Evolutionary conservation across 2,329 filamentous ascomycete genomes (phyloP).

Genomic region (Coccinonectria pachysandricola): DNA sequence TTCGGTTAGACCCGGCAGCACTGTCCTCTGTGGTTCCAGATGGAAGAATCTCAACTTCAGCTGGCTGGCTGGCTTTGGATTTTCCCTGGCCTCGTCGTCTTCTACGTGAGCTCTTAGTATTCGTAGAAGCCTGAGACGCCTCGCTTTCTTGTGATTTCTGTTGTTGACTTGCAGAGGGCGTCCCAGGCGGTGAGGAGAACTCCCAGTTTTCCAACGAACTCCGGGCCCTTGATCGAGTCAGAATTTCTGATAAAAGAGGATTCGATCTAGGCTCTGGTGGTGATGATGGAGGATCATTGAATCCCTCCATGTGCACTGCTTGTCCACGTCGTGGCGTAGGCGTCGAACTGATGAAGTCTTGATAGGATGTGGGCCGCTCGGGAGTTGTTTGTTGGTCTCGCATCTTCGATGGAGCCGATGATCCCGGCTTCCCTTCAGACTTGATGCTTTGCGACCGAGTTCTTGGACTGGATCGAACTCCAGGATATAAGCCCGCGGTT

Average conservation of each 20-base stretch:
- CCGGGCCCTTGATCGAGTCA: conserved; percentile 32
- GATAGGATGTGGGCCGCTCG: conserved; percentile 31
- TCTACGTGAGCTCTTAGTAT: conserved; percentile 3
- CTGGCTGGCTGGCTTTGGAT: conserved; percentile 7
- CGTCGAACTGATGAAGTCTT: conserved; percentile 47
- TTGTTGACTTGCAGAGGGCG: conserved; percentile 31
- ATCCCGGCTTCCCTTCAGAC: conserved; percentile 7
- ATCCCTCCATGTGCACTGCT: conserved; percentile 36
- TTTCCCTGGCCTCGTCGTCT: conserved; percentile 10
- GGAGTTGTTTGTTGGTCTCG: conserved; percentile 34
- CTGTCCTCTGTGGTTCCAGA: too few species aligned
- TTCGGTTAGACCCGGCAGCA: too few species aligned
- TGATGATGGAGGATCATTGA: conserved; percentile 47
- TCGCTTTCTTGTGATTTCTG: conserved; percentile 7
- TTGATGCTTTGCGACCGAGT: conserved; percentile 12
- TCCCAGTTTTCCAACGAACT: conserved; percentile 34
- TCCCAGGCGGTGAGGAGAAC: conserved; percentile 48
- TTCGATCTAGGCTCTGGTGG: conserved; percentile 45
- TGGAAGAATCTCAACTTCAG: conserved; percentile 17
- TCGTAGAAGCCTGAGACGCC: conserved; percentile 4
- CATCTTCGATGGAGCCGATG: conserved; percentile 6
- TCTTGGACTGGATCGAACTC: conserved; percentile 46
- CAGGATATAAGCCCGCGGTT: conserved; percentile 55
- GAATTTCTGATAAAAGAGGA: conserved; percentile 41
- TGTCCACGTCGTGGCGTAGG: conserved; percentile 51